Evolutionary conservation across 2,329 filamentous ascomycete species (phyloP), one percentile per base, ranked within the genome.

Genomic region (Tolypocladium tropicale): DNA sequence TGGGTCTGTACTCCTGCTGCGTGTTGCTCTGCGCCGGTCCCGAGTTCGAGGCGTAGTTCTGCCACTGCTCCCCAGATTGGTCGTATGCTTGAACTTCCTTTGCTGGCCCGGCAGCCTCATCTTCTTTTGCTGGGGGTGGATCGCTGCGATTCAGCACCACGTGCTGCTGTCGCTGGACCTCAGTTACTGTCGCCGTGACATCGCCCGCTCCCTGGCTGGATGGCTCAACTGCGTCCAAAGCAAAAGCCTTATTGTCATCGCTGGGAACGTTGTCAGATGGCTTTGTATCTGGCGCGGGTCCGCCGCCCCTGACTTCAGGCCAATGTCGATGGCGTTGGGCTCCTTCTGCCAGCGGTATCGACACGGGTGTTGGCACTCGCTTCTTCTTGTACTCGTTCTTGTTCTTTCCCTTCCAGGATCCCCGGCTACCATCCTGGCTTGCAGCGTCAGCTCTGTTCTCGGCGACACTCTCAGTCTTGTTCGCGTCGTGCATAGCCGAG

Each of bases 371-470:
- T 18, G 33, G 4, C 48, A 28, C 34, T 34, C 46, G 55, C 39
- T 60, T 63, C 56, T 61, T 65, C 43, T 61, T 68, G 52, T 64
- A 67, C n/a, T 60, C 61, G n/a, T 60, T 60, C 30, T 63, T 67
- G 52, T 58, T 63, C 11, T 59, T 62, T 18, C 55, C 49, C 34
- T 56, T 58, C 55, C 6, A 33, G 48, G 55, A 58, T 51, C 21
- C 49, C 52, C 58, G 58, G 2, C 14, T n/a, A 21, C 10, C 5
- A 6, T 33, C 18, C 23, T 55, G 56, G 32, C 28, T 41, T 11
- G 25, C 6, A 16, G 34, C 18, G n/a, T 10, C 48, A 46, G 9
- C 11, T 12, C 12, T 46, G 14, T 53, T 23, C 10, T 18, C 46
- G 18, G 18, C 28, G 6, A n/a, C 14, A 10, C 7, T 5, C 23